Conservation (phyloP, 352 stramenopile species). For the Globisporangium nodosum region DNA sequence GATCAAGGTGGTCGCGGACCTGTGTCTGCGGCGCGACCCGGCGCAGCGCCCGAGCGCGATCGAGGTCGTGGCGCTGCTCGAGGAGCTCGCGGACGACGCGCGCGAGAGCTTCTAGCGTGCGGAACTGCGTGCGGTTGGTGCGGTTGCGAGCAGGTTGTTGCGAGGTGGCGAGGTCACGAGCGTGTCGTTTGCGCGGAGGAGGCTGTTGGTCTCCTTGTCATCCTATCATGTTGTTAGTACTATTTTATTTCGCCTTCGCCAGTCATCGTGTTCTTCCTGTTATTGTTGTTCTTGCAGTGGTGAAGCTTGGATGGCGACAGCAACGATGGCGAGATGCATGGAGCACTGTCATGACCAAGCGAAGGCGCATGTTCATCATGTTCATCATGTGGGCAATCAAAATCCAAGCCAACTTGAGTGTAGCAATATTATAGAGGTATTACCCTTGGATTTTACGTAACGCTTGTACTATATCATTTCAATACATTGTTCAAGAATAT, state of each 20-base stretch:
- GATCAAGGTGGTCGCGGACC: conserved; percentile 6
- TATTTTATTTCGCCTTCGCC: not conserved
- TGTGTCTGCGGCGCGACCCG: conserved; percentile 10
- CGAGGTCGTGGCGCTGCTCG: conserved; percentile 13
- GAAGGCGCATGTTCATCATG: too few species aligned
- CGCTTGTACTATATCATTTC: not conserved
- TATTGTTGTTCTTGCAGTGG: too few species aligned
- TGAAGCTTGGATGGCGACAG: too few species aligned
- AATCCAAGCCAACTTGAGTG: not conserved
- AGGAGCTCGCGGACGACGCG: conserved; percentile 2
- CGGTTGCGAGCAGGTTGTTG: too few species aligned
- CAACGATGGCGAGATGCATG: too few species aligned
- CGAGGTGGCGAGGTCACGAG: not conserved
- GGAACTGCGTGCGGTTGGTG: too few species aligned
- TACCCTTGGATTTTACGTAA: not conserved
- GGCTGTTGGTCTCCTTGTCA: too few species aligned
- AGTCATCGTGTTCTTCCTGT: too few species aligned
- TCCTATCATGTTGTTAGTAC: not conserved
- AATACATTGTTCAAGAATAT: not conserved
- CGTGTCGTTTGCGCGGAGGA: not conserved
- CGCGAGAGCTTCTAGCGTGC: conserved; percentile 4
- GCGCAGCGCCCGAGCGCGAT: conserved; percentile 8
- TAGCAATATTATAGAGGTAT: not conserved
- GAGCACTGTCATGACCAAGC: too few species aligned
- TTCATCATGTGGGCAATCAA: not conserved